phyloP scores from a whole-genome alignment of 352 stramenopile genomes.

The Globisporangium rhizosaccharum region DNA sequence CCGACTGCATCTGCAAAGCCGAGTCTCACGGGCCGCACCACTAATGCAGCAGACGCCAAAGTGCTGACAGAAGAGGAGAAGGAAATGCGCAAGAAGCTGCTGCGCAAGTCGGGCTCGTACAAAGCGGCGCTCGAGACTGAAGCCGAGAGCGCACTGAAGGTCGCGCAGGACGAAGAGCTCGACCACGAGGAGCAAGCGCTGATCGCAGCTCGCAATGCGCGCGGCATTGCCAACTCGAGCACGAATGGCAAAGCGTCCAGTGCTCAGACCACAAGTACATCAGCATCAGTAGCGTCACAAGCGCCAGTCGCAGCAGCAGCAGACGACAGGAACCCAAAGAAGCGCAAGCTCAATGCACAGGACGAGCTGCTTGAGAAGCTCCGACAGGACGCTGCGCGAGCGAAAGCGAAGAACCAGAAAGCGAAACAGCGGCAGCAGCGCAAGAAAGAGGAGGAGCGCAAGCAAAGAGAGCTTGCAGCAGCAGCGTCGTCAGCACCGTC shows the following conservation, averaged over 20 bases:
- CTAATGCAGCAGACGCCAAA: constrained; percentile 9
- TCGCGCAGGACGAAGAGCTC: constrained; percentile 24
- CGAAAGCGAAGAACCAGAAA: constrained; percentile 76
- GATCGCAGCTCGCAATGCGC: constrained; percentile 29
- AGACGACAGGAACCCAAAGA: constrained; percentile 19
- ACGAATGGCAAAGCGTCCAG: not conserved
- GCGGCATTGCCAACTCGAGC: not conserved
- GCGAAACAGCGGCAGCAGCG: constrained; percentile 64
- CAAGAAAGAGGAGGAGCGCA: constrained; percentile 63
- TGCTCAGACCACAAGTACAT: not conserved
- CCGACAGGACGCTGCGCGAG: constrained; percentile 50
- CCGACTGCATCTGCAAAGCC: constrained; percentile 25
- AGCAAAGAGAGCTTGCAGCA: constrained; percentile 11
- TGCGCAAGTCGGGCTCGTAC: constrained; percentile 48
- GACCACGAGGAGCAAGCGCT: constrained; percentile 65
- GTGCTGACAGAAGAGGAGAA: constrained; percentile 54
- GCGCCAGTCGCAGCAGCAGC: not conserved
- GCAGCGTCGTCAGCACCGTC: not conserved
- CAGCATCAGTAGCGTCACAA: not conserved
- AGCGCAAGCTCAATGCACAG: constrained; percentile 63
- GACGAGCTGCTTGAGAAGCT: constrained; percentile 67
- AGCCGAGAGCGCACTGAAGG: constrained; percentile 16
- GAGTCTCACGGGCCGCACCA: constrained; percentile 25
- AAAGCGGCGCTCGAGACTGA: constrained; percentile 23
- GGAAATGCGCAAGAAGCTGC: constrained; percentile 67